phyloP scores from a whole-genome alignment of 768 basidiomycete genomes.

The Tylopilus intermedius region DNA sequence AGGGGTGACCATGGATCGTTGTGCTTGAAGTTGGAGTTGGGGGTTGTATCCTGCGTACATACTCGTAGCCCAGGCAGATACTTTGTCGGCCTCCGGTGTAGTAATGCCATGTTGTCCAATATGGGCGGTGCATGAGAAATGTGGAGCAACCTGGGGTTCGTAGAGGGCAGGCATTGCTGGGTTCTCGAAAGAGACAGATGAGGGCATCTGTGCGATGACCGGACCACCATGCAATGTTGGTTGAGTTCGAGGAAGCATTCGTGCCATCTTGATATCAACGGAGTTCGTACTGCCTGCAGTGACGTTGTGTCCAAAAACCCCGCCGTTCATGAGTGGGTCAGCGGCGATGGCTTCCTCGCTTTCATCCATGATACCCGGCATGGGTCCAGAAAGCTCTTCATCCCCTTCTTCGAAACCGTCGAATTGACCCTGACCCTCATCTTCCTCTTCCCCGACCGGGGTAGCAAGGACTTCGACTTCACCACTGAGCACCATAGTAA shows the following conservation, averaged over 20 bases:
- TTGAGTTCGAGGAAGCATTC: slow-evolving; percentile 22
- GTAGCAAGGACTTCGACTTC: slow-evolving; percentile 62
- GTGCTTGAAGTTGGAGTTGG: slow-evolving; percentile 28
- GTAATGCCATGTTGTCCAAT: slow-evolving; percentile 19
- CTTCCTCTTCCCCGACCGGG: slow-evolving; percentile 54
- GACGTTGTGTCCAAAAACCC: slow-evolving; percentile 27
- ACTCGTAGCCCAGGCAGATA: slow-evolving; percentile 28
- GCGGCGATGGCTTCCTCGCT: slow-evolving; percentile 28
- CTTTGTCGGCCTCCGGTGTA: slow-evolving; percentile 25
- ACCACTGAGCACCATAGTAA: slow-evolving; percentile 63
- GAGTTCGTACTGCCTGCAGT: slow-evolving; percentile 31
- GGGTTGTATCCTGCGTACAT: slow-evolving; percentile 26
- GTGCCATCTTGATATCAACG: slow-evolving; percentile 22
- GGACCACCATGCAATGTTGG: slow-evolving; percentile 33
- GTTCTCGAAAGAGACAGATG: slow-evolving; percentile 47
- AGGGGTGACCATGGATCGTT: slow-evolving; percentile 39
- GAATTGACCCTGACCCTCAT: slow-evolving; percentile 37
- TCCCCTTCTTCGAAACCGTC: slow-evolving; percentile 40
- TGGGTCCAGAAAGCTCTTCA: slow-evolving; percentile 33
- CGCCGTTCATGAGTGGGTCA: slow-evolving; percentile 31
- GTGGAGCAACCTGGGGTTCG: slow-evolving; percentile 34
- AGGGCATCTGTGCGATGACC: slow-evolving; percentile 42
- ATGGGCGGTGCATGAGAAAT: slow-evolving; percentile 23
- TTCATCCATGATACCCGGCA: slow-evolving; percentile 26
- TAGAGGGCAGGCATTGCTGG: slow-evolving; percentile 45